A percentile compares a stretch with the other conserved stretches of the same genome.
phyloP scores from a whole-genome alignment of 2,329 filamentous ascomycete genomes.

The Ceratocystis lukuohia region DNA sequence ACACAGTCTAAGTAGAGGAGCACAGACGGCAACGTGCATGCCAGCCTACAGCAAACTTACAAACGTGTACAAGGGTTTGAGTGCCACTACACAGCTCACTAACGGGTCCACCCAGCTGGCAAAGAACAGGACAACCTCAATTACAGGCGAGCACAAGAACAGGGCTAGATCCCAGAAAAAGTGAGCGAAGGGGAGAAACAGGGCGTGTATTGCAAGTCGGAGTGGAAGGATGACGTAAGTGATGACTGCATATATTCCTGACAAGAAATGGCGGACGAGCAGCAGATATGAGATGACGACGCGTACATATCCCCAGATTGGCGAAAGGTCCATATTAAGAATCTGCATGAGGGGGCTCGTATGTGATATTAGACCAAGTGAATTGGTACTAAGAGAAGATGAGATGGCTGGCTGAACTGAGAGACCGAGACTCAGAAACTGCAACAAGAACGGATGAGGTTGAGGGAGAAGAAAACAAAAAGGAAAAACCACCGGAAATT shows the following conservation, averaged over 20 bases:
- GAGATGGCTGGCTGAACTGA: background rate
- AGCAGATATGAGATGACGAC: background rate
- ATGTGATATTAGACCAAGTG: background rate
- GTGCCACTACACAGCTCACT: background rate
- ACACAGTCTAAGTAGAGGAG: background rate
- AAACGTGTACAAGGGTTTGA: constrained; percentile 18
- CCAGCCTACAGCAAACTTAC: constrained; percentile 13
- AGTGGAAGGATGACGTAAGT: background rate
- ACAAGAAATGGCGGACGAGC: background rate
- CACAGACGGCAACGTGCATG: background rate
- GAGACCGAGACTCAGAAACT: background rate
- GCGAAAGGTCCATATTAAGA: background rate
- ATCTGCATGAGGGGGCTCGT: background rate
- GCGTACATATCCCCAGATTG: background rate
- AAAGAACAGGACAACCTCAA: constrained; percentile 6
- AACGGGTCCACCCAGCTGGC: constrained; percentile 3
- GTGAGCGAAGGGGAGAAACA: background rate
- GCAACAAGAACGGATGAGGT: background rate
- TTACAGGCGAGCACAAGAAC: constrained; percentile 12
- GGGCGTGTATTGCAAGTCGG: background rate
- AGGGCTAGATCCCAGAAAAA: background rate
- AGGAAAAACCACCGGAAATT: background rate
- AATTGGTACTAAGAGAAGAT: background rate
- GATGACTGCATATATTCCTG: background rate
- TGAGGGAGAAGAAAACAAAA: background rate